Evolutionary conservation across 2,329 filamentous ascomycete genomes (phyloP).

Genomic region (Aspergillus piperis): DNA sequence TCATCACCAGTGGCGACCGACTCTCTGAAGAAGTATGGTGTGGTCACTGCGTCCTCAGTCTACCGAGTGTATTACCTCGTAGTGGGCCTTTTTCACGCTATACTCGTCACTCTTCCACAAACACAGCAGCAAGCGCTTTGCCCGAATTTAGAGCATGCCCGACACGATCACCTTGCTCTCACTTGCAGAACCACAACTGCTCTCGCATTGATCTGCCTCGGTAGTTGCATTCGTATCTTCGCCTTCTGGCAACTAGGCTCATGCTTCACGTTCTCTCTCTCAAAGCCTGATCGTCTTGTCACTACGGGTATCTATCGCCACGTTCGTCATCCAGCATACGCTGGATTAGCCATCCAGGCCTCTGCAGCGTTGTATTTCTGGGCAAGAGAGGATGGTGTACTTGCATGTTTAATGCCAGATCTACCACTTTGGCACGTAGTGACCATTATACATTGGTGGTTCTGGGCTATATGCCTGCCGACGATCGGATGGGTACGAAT

Average conservation of each 20-base stretch:
- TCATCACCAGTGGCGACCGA: neutral
- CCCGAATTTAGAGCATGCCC: neutral
- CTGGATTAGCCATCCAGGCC: neutral
- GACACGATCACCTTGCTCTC: neutral
- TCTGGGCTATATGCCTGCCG: neutral
- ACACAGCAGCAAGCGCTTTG: neutral
- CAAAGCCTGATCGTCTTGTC: neutral
- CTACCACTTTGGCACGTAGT: neutral
- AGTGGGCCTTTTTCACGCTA: neutral
- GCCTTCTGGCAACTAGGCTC: neutral
- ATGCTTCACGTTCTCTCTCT: conserved; percentile 8
- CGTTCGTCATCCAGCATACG: conserved; percentile 9
- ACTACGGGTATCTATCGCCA: conserved; percentile 1
- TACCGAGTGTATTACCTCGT: neutral
- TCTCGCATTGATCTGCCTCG: neutral
- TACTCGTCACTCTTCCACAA: neutral
- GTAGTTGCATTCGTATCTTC: neutral
- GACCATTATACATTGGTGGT: neutral
- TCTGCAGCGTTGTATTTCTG: neutral
- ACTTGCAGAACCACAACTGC: neutral
- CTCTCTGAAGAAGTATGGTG: neutral
- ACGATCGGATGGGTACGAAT: neutral
- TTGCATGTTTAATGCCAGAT: neutral
- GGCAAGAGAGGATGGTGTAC: neutral
- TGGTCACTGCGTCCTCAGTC: neutral